These are phyloP conservation scores for Panellus pusillus DNA, from an alignment of 768 basidiomycete genomes.

Conservation along the genomic window DNA sequence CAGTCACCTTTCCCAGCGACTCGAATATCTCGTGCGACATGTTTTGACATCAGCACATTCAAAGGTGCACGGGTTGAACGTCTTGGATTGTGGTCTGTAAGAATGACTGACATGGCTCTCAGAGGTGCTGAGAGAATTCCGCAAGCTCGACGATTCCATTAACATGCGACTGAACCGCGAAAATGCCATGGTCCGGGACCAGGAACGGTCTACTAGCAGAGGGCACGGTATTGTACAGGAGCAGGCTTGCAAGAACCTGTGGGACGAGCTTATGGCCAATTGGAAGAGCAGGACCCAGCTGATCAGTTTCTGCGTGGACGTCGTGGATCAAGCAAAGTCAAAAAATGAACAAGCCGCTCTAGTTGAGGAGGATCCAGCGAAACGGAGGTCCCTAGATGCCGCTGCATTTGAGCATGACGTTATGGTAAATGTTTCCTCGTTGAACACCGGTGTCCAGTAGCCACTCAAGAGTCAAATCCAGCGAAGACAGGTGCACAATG, in stretches of 20 bases:
- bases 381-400: constrained; percentile 53
- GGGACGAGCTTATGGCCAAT: constrained; percentile 64
- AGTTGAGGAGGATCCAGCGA: constrained; percentile 42
- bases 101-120: constrained; percentile 49
- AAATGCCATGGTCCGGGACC: constrained; percentile 72
- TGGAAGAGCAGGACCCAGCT: constrained; percentile 77
- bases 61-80: constrained; percentile 3
- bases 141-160: constrained; percentile 77
- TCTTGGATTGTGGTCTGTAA: background rate
- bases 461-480: constrained; percentile 28
- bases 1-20: constrained; percentile 68
- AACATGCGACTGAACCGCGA: constrained; percentile 81
- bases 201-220: constrained; percentile 50
- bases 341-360: constrained; percentile 53
- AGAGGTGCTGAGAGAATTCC: constrained; percentile 84
- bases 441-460: background rate
- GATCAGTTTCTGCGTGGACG: constrained; percentile 71
- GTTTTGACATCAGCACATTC: constrained; percentile 31
- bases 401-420: constrained; percentile 66
- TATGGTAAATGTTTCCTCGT: constrained; percentile 48
- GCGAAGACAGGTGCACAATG: constrained; percentile 76
- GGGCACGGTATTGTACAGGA: constrained; percentile 27
- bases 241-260: constrained; percentile 69
- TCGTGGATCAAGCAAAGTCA: constrained; percentile 62
- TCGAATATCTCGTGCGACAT: constrained; percentile 69